phyloP scores from a whole-genome alignment of 2,329 filamentous ascomycete genomes.

The Seiridium unicorne region DNA sequence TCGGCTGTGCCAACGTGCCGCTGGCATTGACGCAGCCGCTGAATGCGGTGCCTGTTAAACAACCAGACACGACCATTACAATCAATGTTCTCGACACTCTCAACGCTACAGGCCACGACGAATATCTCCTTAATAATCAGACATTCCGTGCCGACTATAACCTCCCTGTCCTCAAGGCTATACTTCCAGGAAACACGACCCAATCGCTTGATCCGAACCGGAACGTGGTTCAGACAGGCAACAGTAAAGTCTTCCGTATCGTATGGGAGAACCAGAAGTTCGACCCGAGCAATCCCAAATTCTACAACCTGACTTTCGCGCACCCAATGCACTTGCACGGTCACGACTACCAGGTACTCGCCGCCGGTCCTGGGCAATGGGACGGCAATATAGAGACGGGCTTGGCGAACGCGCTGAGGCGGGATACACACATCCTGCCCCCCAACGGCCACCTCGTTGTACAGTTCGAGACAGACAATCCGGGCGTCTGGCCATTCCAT shows the following conservation, averaged over 20 bases:
- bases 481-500: constrained; percentile 48
- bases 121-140: background rate
- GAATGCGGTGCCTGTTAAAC: too few relatives aligned
- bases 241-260: constrained; percentile 55
- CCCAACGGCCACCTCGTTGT: constrained; percentile 43
- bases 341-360: constrained; percentile 68
- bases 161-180: background rate
- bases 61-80: constrained; percentile 43
- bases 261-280: too few relatives aligned
- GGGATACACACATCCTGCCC: constrained; percentile 49
- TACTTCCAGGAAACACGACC: constrained; percentile 42
- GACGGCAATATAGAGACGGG: constrained; percentile 31
- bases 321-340: constrained; percentile 70
- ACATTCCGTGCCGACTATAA: background rate
- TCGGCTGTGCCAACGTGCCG: too few relatives aligned
- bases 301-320: constrained; percentile 49
- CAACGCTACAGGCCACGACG: background rate
- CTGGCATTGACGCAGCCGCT: too few relatives aligned
- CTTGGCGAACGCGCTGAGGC: constrained; percentile 44
- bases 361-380: constrained; percentile 47
- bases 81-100: constrained; percentile 16
- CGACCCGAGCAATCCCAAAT: too few relatives aligned
- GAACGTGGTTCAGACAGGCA: constrained; percentile 53
- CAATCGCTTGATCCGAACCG: constrained; percentile 27
- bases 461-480: constrained; percentile 47